A percentile compares a stretch with the other conserved stretches of the same genome.
phyloP scores from a whole-genome alignment of 2,329 filamentous ascomycete genomes.

The Microcyclospora pomicola region DNA sequence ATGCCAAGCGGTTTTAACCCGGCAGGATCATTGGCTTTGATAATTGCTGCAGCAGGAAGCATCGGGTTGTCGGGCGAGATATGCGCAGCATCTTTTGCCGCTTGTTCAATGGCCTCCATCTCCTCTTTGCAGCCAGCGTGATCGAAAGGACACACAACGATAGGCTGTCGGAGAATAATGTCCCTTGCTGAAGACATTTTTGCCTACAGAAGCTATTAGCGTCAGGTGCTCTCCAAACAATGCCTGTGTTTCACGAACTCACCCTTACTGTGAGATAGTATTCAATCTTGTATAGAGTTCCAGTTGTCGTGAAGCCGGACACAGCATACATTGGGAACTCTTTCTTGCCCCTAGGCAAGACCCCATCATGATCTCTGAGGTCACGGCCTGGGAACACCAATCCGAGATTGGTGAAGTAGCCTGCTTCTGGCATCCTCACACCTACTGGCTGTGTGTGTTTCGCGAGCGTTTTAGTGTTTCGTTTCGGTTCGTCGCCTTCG shows the following conservation, averaged over 20 bases:
- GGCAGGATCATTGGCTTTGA: constrained; percentile 60
- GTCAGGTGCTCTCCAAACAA: constrained; percentile 1
- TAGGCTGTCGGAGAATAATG: constrained; percentile 77
- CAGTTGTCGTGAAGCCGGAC: constrained; percentile 82
- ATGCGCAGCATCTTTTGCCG: constrained; percentile 79
- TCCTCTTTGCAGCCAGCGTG: constrained; percentile 94
- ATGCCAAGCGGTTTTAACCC: constrained; percentile 48
- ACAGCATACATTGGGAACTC: constrained; percentile 84
- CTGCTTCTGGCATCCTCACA: constrained; percentile 74
- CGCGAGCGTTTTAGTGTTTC: constrained; percentile 74
- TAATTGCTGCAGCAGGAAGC: constrained; percentile 73
- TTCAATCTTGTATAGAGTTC: constrained; percentile 93
- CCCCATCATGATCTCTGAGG: constrained; percentile 70
- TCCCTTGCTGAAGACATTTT: constrained; percentile 78
- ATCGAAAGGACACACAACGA: constrained; percentile 90
- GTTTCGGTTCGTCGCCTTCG: constrained; percentile 86
- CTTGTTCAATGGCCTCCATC: constrained; percentile 95
- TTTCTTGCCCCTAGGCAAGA: constrained; percentile 70
- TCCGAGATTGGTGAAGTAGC: constrained; percentile 85
- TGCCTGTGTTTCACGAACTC: constrained; percentile 10
- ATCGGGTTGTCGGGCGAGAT: constrained; percentile 84
- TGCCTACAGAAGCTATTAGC: constrained; percentile 43
- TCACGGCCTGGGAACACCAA: constrained; percentile 86
- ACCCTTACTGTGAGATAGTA: constrained; percentile 94
- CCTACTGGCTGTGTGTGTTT: constrained; percentile 73